A percentile compares a stretch with the other conserved stretches of the same genome.
These are phyloP conservation scores for Artemisia argyi DNA, from an alignment of 129 eudicot genomes.

Conservation along the genomic window DNA sequence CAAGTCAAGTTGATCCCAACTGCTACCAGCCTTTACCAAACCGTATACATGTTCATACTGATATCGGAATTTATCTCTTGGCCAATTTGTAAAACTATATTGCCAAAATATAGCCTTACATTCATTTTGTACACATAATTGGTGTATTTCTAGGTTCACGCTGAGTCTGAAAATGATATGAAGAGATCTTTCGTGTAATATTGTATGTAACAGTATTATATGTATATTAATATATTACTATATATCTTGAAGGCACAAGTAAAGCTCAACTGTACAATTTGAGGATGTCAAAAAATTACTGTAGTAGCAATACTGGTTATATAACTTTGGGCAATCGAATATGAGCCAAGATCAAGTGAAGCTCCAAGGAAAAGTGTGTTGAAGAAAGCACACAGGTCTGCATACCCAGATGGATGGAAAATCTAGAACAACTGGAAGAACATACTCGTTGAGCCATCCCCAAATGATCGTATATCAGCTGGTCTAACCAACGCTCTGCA, in stretches of 20 bases:
- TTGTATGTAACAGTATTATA: constrained; percentile 18
- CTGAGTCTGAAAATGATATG: constrained; percentile 9
- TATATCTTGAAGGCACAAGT: constrained; percentile 8
- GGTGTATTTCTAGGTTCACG: neutral
- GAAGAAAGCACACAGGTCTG: constrained; percentile 26
- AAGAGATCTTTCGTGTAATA: constrained; percentile 12
- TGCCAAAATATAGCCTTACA: no score
- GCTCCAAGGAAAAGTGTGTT: neutral
- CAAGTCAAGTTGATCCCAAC: no score
- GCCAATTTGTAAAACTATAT: no score
- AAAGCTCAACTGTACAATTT: constrained; percentile 34
- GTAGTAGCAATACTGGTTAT: constrained; percentile 6
- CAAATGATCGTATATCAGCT: constrained; percentile 63
- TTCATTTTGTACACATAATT: constrained; percentile 4
- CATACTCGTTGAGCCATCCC: constrained; percentile 67
- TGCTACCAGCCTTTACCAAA: no score
- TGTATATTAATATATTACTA: constrained; percentile 17
- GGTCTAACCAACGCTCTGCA: constrained; percentile 77
- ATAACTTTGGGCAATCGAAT: constrained; percentile 9
- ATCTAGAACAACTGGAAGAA: constrained; percentile 57
- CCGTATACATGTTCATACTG: no score
- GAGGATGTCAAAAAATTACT: constrained; percentile 28
- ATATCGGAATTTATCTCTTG: no score
- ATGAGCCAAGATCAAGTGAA: neutral
- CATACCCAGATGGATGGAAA: constrained; percentile 4